Evolutionary conservation across 2,329 filamentous ascomycete species (phyloP), one percentile per base, ranked within the genome.

Genomic region (Berkeleyomyces basicola): DNA sequence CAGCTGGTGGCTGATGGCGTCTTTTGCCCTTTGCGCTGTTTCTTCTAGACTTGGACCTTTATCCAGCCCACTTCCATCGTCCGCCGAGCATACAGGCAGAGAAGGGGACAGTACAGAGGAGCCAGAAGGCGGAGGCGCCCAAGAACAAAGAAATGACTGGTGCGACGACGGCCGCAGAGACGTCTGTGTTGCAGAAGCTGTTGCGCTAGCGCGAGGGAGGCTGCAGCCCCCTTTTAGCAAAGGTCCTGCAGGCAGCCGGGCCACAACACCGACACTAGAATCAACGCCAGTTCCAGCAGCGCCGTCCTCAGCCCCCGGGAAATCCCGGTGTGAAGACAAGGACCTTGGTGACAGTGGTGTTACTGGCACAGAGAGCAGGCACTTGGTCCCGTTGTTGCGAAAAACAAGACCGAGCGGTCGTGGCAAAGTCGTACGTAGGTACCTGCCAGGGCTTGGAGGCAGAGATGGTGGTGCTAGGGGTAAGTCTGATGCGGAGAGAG

Each of bases 61-160:
- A 58, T 62, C 37, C n/a, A 47, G 39, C 33, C 23, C 14, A 6
- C 44, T 16, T 16, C 47, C 51, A 9, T 46, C 43, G 33, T 59
- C 58, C 37, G 16, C 42, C 33, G 40, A 47, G 46, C 47, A 57
- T 40, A 43, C 16, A 39, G 61, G 47, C 14, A 42, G 53, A 36
- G 61, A 62, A 43, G 46, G 58, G 31, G 61, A 62, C 51, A 31
- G 58, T 10, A 44, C 31, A 36, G 58, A 60, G 51, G 39, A 55
- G n/a, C 31, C 33, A 37, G 51, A 58, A 58, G 55, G 42, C 40
- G 37, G 16, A 58, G 55, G 42, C n/a, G 55, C 55, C 55, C 40
- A 58, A 36, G 51, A n/a, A 31, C 33, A 55, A 55, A 44, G 33
- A n/a, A 42, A 59, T 36, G 37, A n/a, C 43, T 59, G 58, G 58